Evolutionary conservation across 2,329 filamentous ascomycete species (phyloP), one percentile per base, ranked within the genome.

Genomic region (Colletotrichum ledebouriae): DNA sequence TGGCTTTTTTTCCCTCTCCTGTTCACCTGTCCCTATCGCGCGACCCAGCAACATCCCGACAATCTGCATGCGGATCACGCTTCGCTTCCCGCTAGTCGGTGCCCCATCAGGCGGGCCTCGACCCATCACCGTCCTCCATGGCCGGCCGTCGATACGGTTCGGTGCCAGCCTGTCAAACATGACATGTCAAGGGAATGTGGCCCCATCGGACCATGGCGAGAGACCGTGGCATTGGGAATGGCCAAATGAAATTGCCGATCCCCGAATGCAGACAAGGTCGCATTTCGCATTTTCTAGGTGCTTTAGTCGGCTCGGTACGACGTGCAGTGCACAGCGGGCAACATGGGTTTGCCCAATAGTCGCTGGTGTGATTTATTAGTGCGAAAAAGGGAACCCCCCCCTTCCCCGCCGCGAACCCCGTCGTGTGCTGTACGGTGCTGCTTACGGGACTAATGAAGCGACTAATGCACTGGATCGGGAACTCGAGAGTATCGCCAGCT

Each of bases 231-330:
- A 33, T 9, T 13, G 17, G 17, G 34, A 46, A 15, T 46, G 42
- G 15, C 29, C 6, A 6, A 6, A 33, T 1, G 17, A 11, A 22
- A 20, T 13, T 12, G 34, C 13, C n/a, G 9, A 15, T 9, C 34
- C 6, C 52, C 39, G 20, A n/a, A 57, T 57, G 53, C 53, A 57
- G 53, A 39, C 53, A 57, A 44, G 20, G 39, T 57, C 53, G 39
- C 53, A 57, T 44, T 57, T 42, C 20, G 37, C 20, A 29, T 44
- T 44, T 57, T 57, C 53, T 22, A 44, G 53, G 17, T 57, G 53
- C 53, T 13, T 57, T 57, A 57, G 53, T 12, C 53, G 37, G 53
- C 20, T 44, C 39, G 53, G 53, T 57, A 57, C 53, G 53, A 57
- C 53, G 39, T 44, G 39, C 37, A 44, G 20, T 44, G 53, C 53